These are phyloP conservation scores for Beauveria asiatica DNA, from an alignment of 2,329 filamentous ascomycete species.

Conservation along the genomic window DNA sequence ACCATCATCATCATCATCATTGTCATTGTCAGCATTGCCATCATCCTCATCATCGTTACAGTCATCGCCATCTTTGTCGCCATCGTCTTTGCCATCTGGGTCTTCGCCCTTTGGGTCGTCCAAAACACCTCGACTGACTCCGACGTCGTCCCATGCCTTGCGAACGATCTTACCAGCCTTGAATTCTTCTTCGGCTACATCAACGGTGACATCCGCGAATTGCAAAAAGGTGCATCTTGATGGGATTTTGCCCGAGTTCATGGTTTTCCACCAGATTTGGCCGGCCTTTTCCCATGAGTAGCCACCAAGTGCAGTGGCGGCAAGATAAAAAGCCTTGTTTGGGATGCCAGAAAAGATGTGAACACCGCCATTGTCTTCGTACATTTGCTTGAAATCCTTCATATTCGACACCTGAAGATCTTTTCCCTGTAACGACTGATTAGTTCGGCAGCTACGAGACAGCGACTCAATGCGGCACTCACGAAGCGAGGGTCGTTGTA, in stretches of 20 bases:
- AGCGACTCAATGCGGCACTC: slow-evolving; percentile 15
- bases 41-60: neutral
- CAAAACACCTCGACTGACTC: slow-evolving; percentile 24
- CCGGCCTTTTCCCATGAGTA: slow-evolving; percentile 46
- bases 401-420: slow-evolving; percentile 45
- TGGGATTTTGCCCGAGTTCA: slow-evolving; percentile 35
- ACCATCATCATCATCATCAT: neutral
- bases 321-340: slow-evolving; percentile 48
- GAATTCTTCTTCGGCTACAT: slow-evolving; percentile 35
- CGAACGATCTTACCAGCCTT: slow-evolving; percentile 35
- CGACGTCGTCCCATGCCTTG: slow-evolving; percentile 40
- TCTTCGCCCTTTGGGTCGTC: neutral
- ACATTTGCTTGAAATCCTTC: slow-evolving; percentile 30
- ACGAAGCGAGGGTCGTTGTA: slow-evolving; percentile 43
- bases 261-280: slow-evolving; percentile 43
- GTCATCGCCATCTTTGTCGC: neutral
- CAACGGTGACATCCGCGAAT: slow-evolving; percentile 40
- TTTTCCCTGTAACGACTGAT: slow-evolving; percentile 31
- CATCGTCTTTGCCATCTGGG: neutral
- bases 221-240: slow-evolving; percentile 35
- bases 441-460: neutral
- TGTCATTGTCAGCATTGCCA: neutral
- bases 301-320: slow-evolving; percentile 38
- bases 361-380: slow-evolving; percentile 43
- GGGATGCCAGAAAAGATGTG: slow-evolving; percentile 50